Conservation (phyloP, 2,329 filamentous ascomycete species). For the Chaetomiaceae sp. region DNA sequence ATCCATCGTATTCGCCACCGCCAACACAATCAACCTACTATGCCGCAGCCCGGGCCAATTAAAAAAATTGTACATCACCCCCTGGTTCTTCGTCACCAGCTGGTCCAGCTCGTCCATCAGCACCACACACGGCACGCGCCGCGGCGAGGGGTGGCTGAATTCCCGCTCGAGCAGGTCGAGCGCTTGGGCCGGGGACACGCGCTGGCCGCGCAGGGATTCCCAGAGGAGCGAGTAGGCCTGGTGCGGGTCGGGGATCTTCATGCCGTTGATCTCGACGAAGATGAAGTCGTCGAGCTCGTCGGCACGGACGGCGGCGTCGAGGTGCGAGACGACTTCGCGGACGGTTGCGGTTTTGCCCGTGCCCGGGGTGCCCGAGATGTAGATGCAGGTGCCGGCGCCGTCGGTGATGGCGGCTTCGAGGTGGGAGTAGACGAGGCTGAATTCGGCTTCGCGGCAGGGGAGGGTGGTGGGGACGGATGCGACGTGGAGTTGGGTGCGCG, state of each 20-base stretch:
- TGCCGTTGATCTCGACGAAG: constrained; percentile 98
- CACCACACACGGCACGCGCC: constrained; percentile 90
- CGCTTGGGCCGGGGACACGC: constrained; percentile 87
- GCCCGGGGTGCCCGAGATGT: constrained; percentile 97
- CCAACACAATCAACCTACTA: constrained; percentile 88
- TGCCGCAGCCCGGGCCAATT: constrained; percentile 95
- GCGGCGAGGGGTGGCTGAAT: constrained; percentile 85
- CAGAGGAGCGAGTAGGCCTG: constrained; percentile 93
- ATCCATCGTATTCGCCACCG: constrained; percentile 99
- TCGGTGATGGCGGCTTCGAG: constrained; percentile 92
- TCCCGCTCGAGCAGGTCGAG: constrained; percentile 87
- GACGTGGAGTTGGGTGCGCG: constrained; percentile 83
- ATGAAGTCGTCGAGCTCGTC: constrained; percentile 98
- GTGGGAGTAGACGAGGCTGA: constrained; percentile 86
- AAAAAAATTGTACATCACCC: constrained; percentile 99
- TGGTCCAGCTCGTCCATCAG: constrained; percentile 98
- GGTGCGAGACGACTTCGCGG: constrained; percentile 82
- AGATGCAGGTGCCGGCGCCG: constrained; percentile 92
- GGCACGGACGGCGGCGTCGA: constrained; percentile 79
- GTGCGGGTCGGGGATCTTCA: constrained; percentile 98
- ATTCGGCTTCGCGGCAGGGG: constrained; percentile 88
- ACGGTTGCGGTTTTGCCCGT: constrained; percentile 98
- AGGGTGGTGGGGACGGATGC: constrained; percentile 85
- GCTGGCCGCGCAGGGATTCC: constrained; percentile 91
- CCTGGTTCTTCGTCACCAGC: constrained; percentile 94